A percentile compares a stretch with the other conserved stretches of the same genome.
These are phyloP conservation scores for Protea cynaroides DNA, from an alignment of 164 flowering plant species.

Conservation along the genomic window DNA sequence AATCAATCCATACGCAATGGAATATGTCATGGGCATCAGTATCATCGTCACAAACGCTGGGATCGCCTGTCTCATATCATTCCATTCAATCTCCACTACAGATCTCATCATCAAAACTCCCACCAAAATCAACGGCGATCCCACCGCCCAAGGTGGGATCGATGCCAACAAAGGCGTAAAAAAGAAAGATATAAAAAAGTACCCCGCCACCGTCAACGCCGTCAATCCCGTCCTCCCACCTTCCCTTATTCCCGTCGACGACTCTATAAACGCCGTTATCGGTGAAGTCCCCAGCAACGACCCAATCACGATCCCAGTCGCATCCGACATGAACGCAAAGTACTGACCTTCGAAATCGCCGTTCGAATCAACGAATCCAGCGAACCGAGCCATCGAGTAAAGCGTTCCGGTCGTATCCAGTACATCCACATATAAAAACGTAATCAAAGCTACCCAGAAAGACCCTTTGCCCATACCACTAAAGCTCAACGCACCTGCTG, in stretches of 20 bases:
- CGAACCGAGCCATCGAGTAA: constrained; percentile 86
- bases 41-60: constrained; percentile 82
- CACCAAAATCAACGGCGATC: constrained; percentile 81
- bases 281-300: constrained; percentile 89
- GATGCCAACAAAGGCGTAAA: constrained; percentile 87
- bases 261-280: constrained; percentile 76
- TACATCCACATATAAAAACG: constrained; percentile 81
- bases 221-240: constrained; percentile 93
- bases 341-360: constrained; percentile 92
- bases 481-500: constrained; percentile 83
- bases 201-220: constrained; percentile 67
- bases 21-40: constrained; percentile 80
- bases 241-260: constrained; percentile 86
- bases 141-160: constrained; percentile 96
- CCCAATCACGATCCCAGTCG: constrained; percentile 68
- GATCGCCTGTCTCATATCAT: constrained; percentile 72
- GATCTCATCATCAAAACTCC: constrained; percentile 93
- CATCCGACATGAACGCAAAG: constrained; percentile 92
- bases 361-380: constrained; percentile 47
- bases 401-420: constrained; percentile 83
- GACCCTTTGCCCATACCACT: constrained; percentile 32
- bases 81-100: constrained; percentile 86
- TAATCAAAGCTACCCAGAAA: constrained; percentile 83
- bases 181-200: constrained; percentile 65
- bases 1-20: constrained; percentile 80